Base-by-base conservation (phyloP, 306 rosid genomes). In the Sechiopsis laciniata region DNA sequence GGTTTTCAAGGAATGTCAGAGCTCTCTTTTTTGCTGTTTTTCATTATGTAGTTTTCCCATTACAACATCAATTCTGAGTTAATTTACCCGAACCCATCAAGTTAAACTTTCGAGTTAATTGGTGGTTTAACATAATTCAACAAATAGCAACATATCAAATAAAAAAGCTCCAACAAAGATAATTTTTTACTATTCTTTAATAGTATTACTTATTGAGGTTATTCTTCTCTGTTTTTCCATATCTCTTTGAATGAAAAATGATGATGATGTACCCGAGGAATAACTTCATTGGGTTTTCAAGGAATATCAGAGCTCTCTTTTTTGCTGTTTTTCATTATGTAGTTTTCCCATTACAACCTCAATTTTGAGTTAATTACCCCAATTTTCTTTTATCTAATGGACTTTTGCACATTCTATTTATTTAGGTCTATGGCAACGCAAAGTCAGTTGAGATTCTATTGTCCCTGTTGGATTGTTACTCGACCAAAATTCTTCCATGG, bases 401-500 rank as follows among this genome's bases (percentile, higher is more conserved):
- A 58, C 69, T 58, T 74, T 17, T 79, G 69, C 75, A 77, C 58
- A 46, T 72, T 74, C 65, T 76, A 63, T 78, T 78, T 66, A 75
- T 79, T 69, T 78, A 94, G 98, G 88, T 81, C 63, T 77, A 65
- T 78, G 85, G 83, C 78, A 82, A 79, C 82, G 66, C 65, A 63
- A 82, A 45, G 78, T 80, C 89, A 78, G 83, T 82, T 12, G 85
- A 87, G 67, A 78, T 45, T 52, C 74, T 81, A 57, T 55, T 86
- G 74, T 83, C 79, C 78, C 96, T 94, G 83, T 81, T 94, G 83
- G 89, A 89, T 73, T 90, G 95, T 86, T 94, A 76, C 84, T 82
- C 95, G 58, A 75, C 79, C 78, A 87, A 89, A 88, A 71, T 90
- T 82, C 86, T 90, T 75, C 89, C 97, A 55, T 86, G 97, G 98